A percentile compares a stretch with the other conserved stretches of the same genome.
phyloP scores from a whole-genome alignment of 2,329 filamentous ascomycete genomes.

The Exophiala calicioides region DNA sequence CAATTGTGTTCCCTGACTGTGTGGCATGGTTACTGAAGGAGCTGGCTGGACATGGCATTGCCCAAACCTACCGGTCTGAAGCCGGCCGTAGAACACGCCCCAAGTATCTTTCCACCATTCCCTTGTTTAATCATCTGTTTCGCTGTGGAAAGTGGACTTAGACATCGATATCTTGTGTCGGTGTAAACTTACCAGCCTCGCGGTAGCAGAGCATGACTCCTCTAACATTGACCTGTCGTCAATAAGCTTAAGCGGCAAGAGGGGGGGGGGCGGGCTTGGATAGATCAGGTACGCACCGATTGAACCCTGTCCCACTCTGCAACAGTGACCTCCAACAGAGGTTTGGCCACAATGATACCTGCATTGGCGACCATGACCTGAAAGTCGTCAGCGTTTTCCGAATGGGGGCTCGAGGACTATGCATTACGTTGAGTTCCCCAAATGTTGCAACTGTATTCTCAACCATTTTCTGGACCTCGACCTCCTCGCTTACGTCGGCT shows the following conservation, averaged over 20 bases:
- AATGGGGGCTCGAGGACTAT: neutral
- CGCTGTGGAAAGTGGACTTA: neutral
- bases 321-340: slow-evolving; percentile 5
- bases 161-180: neutral
- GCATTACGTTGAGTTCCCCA: slow-evolving; percentile 8
- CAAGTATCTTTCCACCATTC: slow-evolving; percentile 6
- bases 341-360: slow-evolving; percentile 6
- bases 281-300: slow-evolving; percentile 5
- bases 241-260: neutral
- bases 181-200: slow-evolving; percentile 8
- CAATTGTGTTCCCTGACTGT: slow-evolving; percentile 42
- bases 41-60: too few relatives aligned
- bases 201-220: slow-evolving; percentile 11
- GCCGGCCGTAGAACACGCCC: neutral
- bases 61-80: slow-evolving; percentile 1
- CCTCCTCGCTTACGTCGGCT: slow-evolving; percentile 10
- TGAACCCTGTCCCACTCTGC: slow-evolving; percentile 11
- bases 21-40: neutral
- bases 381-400: neutral
- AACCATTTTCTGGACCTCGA: slow-evolving; percentile 6
- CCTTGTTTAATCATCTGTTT: slow-evolving; percentile 9
- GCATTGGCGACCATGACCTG: slow-evolving; percentile 16
- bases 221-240: slow-evolving; percentile 10
- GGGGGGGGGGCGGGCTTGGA: too few relatives aligned
- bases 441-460: slow-evolving; percentile 1